Conservation (phyloP, 2,329 filamentous ascomycete species). For the Claviceps sorghi region DNA sequence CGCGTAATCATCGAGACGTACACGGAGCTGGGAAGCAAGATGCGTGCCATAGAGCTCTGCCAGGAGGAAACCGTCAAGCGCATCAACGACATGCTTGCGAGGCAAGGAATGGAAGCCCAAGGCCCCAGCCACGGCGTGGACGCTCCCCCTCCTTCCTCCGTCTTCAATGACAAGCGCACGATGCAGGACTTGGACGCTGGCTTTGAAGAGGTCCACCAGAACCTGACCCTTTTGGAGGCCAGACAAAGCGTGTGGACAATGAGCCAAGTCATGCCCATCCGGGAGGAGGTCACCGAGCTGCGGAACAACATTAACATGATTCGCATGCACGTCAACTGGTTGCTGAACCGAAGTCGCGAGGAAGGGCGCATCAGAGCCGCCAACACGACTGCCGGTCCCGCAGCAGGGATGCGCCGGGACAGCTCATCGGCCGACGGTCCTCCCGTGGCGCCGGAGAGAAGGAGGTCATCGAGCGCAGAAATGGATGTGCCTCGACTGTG, state of each 20-base stretch:
- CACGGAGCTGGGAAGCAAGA: slow-evolving; percentile 19
- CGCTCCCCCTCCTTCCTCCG: slow-evolving; percentile 12
- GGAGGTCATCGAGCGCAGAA: slow-evolving; percentile 23
- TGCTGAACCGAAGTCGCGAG: slow-evolving; percentile 37
- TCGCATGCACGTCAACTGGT: slow-evolving; percentile 44
- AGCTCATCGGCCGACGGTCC: slow-evolving; percentile 13
- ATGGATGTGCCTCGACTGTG: slow-evolving; percentile 24
- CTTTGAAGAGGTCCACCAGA: slow-evolving; percentile 42
- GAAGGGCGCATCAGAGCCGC: slow-evolving; percentile 27
- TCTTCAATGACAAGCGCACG: slow-evolving; percentile 33
- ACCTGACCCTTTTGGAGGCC: slow-evolving; percentile 42
- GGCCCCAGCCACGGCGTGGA: slow-evolving; percentile 7
- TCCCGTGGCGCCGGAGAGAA: slow-evolving; percentile 19
- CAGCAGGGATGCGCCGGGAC: slow-evolving; percentile 18
- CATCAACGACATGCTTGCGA: slow-evolving; percentile 23
- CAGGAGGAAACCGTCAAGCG: slow-evolving; percentile 21
- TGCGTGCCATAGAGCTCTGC: slow-evolving; percentile 20
- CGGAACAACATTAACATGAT: slow-evolving; percentile 42
- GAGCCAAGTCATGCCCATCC: slow-evolving; percentile 46
- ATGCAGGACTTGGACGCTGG: slow-evolving; percentile 29
- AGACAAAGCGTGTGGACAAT: slow-evolving; percentile 46
- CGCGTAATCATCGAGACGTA: slow-evolving; percentile 32
- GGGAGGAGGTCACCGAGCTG: slow-evolving; percentile 47
- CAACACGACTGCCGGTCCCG: slow-evolving; percentile 18
- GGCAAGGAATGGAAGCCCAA: slow-evolving; percentile 14